Conservation (phyloP, 2,329 filamentous ascomycete species). For the Teratosphaeria epicoccoides region DNA sequence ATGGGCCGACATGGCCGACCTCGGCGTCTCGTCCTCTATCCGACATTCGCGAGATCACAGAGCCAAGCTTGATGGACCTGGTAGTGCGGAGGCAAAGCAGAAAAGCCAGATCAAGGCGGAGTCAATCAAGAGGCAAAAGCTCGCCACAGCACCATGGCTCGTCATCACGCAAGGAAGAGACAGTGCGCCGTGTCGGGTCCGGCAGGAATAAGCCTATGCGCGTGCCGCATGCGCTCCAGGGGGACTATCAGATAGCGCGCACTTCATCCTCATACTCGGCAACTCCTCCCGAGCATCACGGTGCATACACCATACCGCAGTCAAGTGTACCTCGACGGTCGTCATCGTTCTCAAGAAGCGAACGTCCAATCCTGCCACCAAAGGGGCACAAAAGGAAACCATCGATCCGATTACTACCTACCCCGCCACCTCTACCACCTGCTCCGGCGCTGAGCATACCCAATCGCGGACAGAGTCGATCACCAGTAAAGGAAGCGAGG, state of each 20-base stretch:
- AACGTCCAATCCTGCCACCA: neutral
- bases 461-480: constrained; percentile 36
- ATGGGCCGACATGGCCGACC: constrained; percentile 8
- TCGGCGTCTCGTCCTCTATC: constrained; percentile 33
- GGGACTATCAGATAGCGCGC: neutral
- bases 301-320: constrained; percentile 36
- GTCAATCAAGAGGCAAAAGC: constrained; percentile 4
- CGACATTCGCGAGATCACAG: constrained; percentile 39
- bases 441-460: constrained; percentile 26
- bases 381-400: constrained; percentile 10
- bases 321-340: constrained; percentile 36
- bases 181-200: neutral
- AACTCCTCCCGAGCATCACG: constrained; percentile 28
- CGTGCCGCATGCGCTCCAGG: neutral
- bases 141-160: neutral
- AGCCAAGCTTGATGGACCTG: constrained; percentile 34
- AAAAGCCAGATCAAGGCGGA: neutral
- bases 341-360: constrained; percentile 29
- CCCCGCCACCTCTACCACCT: neutral
- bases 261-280: constrained; percentile 24
- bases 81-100: neutral
- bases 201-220: neutral
- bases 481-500: constrained; percentile 38
- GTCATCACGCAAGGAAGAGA: neutral
- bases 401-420: constrained; percentile 7